Percentiles rank a stretch among this genome's conserved stretches.
These are phyloP conservation scores for Gastrolobium villosum DNA, from an alignment of 306 rosid species.

Conservation along the genomic window DNA sequence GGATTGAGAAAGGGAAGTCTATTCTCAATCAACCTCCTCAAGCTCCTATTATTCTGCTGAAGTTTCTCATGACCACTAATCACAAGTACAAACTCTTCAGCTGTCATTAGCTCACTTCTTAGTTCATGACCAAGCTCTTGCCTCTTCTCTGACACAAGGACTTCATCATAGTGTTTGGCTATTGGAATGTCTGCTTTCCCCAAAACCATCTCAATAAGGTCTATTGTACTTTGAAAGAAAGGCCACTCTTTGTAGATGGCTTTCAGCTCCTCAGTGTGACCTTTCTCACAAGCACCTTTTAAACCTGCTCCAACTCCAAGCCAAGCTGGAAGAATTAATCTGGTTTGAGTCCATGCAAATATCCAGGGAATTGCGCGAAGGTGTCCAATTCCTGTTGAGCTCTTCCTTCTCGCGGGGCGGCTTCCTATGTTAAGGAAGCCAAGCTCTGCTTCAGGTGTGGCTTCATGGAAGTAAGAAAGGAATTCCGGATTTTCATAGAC, in stretches of 20 bases:
- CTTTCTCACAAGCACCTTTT: constrained; percentile 80
- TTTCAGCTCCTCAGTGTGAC: constrained; percentile 80
- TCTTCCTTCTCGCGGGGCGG: constrained; percentile 90
- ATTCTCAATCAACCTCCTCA: constrained; percentile 91
- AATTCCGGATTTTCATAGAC: constrained; percentile 91
- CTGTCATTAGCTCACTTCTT: constrained; percentile 69
- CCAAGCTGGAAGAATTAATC: constrained; percentile 97
- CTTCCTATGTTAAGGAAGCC: constrained; percentile 98
- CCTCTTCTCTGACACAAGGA: constrained; percentile 79
- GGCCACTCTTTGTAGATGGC: constrained; percentile 96
- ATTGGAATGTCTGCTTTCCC: constrained; percentile 91
- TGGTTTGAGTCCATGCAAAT: constrained; percentile 98
- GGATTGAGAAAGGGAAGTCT: constrained; percentile 94
- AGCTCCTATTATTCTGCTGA: constrained; percentile 77
- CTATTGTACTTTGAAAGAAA: constrained; percentile 85
- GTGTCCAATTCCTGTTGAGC: constrained; percentile 78
- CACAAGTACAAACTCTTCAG: constrained; percentile 76
- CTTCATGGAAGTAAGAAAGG: constrained; percentile 90
- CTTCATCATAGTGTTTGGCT: constrained; percentile 95
- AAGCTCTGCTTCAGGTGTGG: constrained; percentile 97
- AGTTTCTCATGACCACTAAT: constrained; percentile 89
- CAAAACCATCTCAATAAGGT: constrained; percentile 95
- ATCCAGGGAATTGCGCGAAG: constrained; percentile 97
- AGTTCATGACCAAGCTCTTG: constrained; percentile 71
- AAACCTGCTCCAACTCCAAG: constrained; percentile 97